Evolutionary conservation across 208 protist species (phyloP).

Genomic region (Naegleria lovaniensis): DNA sequence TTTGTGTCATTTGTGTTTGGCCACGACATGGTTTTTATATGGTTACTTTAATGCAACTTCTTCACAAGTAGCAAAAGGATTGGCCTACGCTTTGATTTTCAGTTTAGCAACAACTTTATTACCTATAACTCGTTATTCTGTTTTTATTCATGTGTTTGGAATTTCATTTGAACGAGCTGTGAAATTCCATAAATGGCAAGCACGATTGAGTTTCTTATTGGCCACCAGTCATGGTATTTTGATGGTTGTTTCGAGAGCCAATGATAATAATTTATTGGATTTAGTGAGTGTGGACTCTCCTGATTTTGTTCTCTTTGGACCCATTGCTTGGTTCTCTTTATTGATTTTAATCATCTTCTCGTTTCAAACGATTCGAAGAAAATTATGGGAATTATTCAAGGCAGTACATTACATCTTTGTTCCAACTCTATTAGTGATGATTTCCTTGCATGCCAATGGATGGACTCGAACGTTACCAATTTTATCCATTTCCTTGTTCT

Average conservation of each 20-base stretch:
- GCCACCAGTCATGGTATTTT: background rate
- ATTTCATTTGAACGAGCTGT: slow-evolving; percentile 19
- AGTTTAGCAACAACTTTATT: background rate
- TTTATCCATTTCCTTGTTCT: background rate
- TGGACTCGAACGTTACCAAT: background rate
- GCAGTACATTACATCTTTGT: background rate
- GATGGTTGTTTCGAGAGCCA: background rate
- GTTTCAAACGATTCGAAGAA: background rate
- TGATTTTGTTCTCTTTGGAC: background rate
- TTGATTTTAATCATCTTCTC: background rate
- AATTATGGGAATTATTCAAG: slow-evolving; percentile 3
- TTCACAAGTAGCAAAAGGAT: background rate
- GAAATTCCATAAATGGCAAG: background rate
- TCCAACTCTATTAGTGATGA: background rate
- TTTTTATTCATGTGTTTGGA: background rate
- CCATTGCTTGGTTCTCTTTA: background rate
- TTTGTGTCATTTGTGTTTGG: background rate
- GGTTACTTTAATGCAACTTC: background rate
- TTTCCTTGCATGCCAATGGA: background rate
- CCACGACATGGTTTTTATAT: background rate
- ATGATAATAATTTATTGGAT: background rate
- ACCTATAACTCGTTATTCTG: background rate
- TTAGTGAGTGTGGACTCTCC: background rate
- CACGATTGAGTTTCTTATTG: background rate
- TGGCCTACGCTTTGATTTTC: background rate